A percentile compares a stretch with the other conserved stretches of the same genome.
Evolutionary conservation across 1,284 basidiomycete species (phyloP).

Genomic region (Lignosus rhinocerotis): DNA sequence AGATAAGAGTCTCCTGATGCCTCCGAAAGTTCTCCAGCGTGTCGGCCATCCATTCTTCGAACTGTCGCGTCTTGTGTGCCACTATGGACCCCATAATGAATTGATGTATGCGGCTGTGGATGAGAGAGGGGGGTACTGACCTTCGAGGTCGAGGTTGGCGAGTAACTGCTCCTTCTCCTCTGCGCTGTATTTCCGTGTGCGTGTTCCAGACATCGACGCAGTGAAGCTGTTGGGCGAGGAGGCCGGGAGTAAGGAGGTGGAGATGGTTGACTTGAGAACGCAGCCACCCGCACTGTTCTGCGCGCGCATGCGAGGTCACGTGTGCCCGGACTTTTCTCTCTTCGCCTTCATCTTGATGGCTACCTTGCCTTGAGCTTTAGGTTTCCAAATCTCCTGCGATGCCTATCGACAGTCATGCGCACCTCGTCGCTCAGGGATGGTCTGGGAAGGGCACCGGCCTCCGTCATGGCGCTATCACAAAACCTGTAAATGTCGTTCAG

Average conservation of each 20-base stretch:
- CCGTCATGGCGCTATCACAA: slow-evolving; percentile 63
- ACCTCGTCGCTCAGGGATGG: slow-evolving; percentile 87
- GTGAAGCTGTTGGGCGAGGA: not conserved
- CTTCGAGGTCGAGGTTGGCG: slow-evolving; percentile 78
- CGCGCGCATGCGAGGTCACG: slow-evolving; percentile 18
- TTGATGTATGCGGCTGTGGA: slow-evolving; percentile 9
- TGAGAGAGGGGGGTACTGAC: slow-evolving; percentile 38
- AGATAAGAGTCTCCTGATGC: slow-evolving; percentile 72
- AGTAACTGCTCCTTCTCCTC: slow-evolving; percentile 77
- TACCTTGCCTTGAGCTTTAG: not conserved
- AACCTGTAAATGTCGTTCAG: slow-evolving; percentile 77
- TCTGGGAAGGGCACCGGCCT: slow-evolving; percentile 78
- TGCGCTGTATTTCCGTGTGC: slow-evolving; percentile 37
- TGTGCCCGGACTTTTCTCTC: slow-evolving; percentile 18
- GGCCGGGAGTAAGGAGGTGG: not conserved
- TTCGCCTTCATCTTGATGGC: not conserved
- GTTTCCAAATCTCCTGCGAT: slow-evolving; percentile 34
- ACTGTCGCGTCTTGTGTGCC: slow-evolving; percentile 65
- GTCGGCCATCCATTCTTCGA: slow-evolving; percentile 71
- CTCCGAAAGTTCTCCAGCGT: slow-evolving; percentile 67
- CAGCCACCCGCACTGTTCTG: slow-evolving; percentile 17
- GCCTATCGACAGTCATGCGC: slow-evolving; percentile 78
- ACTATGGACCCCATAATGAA: slow-evolving; percentile 41
- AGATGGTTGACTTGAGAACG: slow-evolving; percentile 17
- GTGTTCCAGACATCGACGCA: slow-evolving; percentile 13